A percentile compares a stretch with the other conserved stretches of the same genome.
Evolutionary conservation across 805 yeast species (phyloP).

Genomic region (Teunomyces panamensis): DNA sequence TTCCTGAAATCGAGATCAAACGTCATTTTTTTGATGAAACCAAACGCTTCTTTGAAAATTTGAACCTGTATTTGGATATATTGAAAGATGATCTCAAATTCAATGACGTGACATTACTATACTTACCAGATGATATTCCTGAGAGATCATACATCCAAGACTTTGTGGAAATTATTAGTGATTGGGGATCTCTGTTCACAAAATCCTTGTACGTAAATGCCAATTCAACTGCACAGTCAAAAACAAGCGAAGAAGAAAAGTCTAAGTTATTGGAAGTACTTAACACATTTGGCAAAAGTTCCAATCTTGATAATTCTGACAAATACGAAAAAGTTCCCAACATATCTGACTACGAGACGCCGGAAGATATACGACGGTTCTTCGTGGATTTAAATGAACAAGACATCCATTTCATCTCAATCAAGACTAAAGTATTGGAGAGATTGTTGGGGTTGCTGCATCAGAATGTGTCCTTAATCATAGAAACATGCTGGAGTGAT

Average conservation of each 20-base stretch:
- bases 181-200: constrained; percentile 25
- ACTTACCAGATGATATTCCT: constrained; percentile 10
- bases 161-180: constrained; percentile 21
- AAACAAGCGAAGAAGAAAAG: constrained; percentile 26
- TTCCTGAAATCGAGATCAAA: constrained; percentile 21
- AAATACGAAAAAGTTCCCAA: constrained; percentile 3
- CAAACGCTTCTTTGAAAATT: constrained; percentile 18
- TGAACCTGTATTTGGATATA: constrained; percentile 16
- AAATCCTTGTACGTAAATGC: constrained; percentile 13
- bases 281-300: constrained; percentile 25
- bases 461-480: constrained; percentile 23
- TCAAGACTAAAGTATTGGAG: constrained; percentile 23
- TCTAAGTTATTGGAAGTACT: constrained; percentile 34
- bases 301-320: background rate
- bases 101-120: constrained; percentile 6
- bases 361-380: constrained; percentile 11
- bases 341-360: constrained; percentile 5
- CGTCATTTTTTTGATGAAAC: constrained; percentile 26
- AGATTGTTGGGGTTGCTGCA: constrained; percentile 19
- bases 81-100: constrained; percentile 1
- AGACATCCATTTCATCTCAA: constrained; percentile 16
- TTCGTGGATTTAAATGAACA: constrained; percentile 11
- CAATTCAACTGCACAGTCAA: constrained; percentile 2
- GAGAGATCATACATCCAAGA: constrained; percentile 8
- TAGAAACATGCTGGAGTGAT: constrained; percentile 39